Evolutionary conservation across 2,329 filamentous ascomycete species (phyloP), one percentile per base, ranked within the genome.

Genomic region (Penicillium thymicola): DNA sequence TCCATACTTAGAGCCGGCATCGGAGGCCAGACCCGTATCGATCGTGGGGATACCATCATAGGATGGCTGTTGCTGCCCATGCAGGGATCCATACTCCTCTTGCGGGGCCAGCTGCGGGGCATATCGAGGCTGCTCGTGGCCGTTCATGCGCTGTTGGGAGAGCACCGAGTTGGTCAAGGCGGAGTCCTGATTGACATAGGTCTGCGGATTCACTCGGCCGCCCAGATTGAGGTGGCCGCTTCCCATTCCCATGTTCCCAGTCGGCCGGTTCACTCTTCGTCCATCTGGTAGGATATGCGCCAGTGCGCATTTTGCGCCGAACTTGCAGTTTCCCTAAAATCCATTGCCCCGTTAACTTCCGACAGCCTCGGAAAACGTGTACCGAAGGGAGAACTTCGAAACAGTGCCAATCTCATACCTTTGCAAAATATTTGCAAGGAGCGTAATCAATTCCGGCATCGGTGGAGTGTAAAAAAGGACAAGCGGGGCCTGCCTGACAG

Each of bases 381-480:
- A 36, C 14, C 23, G 38, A 34, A 28, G 27, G 21, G n/a, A 32
- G 8, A 48, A 30, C 43, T 46, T 18, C 18, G 9, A 30, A 38
- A 25, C 14, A 10, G 9, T 37, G n/a, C 11, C 18, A 14, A 50
- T 36, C 11, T 18, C 59, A 67, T 79, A 96, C 92, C 88, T 97
- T 99, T 71, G 92, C 89, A 75, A 97, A 99, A 79, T 97, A 99
- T 78, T 97, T 99, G 87, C 94, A 99, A 13, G 85, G 85, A 63
- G 95, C 86, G 60, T 89, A 92, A 73, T 97, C 91, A 50, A 89
- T 85, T 40, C 92, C 85, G 30, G 87, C 84, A 72, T 94, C 90
- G 62, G 94, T 86, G 62, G 95, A 93, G 78, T 99, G 94, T 68
- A 92, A 90, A 77, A 97, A 99, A 40, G 94, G 94, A 79, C 94